phyloP scores from a whole-genome alignment of 768 basidiomycete genomes.

The Lepiota venenata region DNA sequence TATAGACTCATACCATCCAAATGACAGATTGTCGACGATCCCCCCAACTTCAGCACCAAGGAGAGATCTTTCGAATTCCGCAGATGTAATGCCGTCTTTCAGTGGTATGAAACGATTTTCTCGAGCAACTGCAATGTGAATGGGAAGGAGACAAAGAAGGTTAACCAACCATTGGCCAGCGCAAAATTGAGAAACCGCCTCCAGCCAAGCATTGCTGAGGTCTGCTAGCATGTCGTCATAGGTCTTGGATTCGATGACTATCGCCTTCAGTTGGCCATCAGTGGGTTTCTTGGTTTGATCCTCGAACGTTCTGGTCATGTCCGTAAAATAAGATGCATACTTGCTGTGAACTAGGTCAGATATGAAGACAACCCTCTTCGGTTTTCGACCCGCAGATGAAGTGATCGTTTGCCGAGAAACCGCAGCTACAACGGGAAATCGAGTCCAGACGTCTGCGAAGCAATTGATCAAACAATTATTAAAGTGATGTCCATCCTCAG shows the following conservation, averaged over 20 bases:
- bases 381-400: conserved; percentile 26
- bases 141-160: conserved; percentile 58
- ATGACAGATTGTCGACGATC: conserved; percentile 52
- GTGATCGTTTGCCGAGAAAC: conserved; percentile 39
- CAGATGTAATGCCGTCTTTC: conserved; percentile 49
- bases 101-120: conserved; percentile 62
- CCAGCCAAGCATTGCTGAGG: background rate
- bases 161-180: conserved; percentile 64
- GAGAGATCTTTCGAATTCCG: conserved; percentile 46
- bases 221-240: background rate
- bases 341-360: conserved; percentile 25
- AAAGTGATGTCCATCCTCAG: conserved; percentile 18
- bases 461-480: conserved; percentile 54
- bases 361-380: conserved; percentile 40
- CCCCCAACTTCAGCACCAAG: conserved; percentile 56
- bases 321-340: conserved; percentile 40
- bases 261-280: conserved; percentile 36
- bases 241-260: conserved; percentile 25
- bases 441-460: conserved; percentile 54
- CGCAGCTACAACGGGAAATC: conserved; percentile 56
- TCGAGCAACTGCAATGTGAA: conserved; percentile 56
- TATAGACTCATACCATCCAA: conserved; percentile 66
- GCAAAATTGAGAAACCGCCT: conserved; percentile 31
- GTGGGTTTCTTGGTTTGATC: conserved; percentile 49
- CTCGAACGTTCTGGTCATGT: conserved; percentile 46